phyloP scores from a whole-genome alignment of 179 eudicot genomes.

The Actinidia polygama region DNA sequence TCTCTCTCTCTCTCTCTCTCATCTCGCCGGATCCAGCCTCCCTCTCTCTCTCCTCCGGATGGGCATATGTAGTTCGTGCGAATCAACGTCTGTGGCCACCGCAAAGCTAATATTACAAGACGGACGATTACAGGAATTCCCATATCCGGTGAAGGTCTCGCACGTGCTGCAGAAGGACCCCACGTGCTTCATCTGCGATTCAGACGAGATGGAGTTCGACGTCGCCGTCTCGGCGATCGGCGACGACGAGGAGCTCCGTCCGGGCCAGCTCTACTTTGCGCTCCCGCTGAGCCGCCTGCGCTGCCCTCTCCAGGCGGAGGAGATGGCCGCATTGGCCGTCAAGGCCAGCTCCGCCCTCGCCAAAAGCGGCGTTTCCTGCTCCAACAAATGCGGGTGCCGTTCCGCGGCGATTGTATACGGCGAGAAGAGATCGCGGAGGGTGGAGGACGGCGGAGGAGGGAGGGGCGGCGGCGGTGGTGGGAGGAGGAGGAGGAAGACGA shows the following conservation, averaged over 20 bases:
- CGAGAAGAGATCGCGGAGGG: constrained; percentile 24
- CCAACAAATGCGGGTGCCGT: constrained; percentile 37
- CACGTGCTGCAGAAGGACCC: constrained; percentile 53
- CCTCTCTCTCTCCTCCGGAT: constrained; percentile 25
- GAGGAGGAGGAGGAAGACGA: constrained; percentile 32
- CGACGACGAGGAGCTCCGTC: constrained; percentile 65
- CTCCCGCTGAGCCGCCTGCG: constrained; percentile 57
- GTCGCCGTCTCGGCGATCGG: constrained; percentile 49
- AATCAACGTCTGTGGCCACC: constrained; percentile 53
- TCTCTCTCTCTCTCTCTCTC: not conserved
- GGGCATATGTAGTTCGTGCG: constrained; percentile 74
- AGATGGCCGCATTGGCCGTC: constrained; percentile 90
- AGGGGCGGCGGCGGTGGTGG: constrained; percentile 11
- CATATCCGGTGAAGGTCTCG: constrained; percentile 71
- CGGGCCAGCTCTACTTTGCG: constrained; percentile 77
- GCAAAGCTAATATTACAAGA: constrained; percentile 65
- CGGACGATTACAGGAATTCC: constrained; percentile 70
- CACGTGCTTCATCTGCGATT: constrained; percentile 60
- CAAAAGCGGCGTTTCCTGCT: constrained; percentile 38
- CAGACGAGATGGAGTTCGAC: constrained; percentile 84
- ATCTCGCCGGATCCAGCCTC: not conserved
- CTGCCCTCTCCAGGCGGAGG: constrained; percentile 59
- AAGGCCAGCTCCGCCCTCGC: constrained; percentile 78
- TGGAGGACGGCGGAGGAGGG: constrained; percentile 22
- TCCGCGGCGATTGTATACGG: not conserved